A percentile compares a stretch with the other conserved stretches of the same genome.
Evolutionary conservation across 1,284 basidiomycete species (phyloP).

Genomic region (Hypsizygus ulmarius): DNA sequence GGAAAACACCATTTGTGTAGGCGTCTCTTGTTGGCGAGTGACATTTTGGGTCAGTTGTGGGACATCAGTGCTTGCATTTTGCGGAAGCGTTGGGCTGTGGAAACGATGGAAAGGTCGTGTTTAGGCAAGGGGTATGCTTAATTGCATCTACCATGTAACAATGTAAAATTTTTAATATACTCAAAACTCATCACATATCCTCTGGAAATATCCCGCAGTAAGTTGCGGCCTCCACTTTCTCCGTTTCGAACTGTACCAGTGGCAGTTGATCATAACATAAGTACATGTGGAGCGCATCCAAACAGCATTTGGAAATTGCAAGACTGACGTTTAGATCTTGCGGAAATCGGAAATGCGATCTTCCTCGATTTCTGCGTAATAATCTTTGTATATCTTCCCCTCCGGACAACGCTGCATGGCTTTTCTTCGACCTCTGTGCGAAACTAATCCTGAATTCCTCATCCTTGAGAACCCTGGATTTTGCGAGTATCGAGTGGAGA

Average conservation of each 20-base stretch:
- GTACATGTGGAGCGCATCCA: too few species aligned
- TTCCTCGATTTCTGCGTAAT: too few species aligned
- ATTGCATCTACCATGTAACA: background rate
- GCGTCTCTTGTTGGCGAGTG: constrained; percentile 57
- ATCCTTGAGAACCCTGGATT: constrained; percentile 43
- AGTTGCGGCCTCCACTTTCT: too few species aligned
- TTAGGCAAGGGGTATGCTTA: constrained; percentile 25
- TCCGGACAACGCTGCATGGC: constrained; percentile 33
- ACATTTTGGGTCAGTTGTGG: constrained; percentile 57
- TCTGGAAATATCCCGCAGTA: too few species aligned
- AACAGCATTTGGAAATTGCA: too few species aligned
- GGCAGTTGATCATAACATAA: too few species aligned
- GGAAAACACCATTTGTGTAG: constrained; percentile 48
- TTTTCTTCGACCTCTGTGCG: constrained; percentile 42
- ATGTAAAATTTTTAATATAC: too few species aligned
- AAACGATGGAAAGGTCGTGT: constrained; percentile 55
- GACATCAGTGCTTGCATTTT: constrained; percentile 43
- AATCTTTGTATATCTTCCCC: too few species aligned
- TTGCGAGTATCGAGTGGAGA: constrained; percentile 55
- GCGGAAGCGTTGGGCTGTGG: constrained; percentile 53
- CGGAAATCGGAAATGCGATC: too few species aligned
- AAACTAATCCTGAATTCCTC: constrained; percentile 52
- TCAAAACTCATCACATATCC: too few species aligned
- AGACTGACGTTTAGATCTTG: too few species aligned
- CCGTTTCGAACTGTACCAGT: too few species aligned